Evolutionary conservation across 2,329 filamentous ascomycete genomes (phyloP), one percentile per base, ranked within the genome.

Genomic region (Fusarium pseudocircinatum): DNA sequence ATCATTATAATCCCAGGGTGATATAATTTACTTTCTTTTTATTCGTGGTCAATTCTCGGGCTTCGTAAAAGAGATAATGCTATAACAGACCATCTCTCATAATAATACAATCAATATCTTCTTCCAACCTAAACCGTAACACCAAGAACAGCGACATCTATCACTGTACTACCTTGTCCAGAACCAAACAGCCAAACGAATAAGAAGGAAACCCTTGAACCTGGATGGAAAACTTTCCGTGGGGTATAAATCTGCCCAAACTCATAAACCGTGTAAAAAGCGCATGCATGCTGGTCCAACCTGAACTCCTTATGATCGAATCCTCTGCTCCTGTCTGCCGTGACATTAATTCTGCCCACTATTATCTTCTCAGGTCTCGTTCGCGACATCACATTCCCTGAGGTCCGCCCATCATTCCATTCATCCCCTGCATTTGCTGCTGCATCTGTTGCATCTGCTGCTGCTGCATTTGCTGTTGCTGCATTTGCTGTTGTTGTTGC

Each of bases 401-500:
- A 26, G 83, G 82, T 18, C 84, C 84, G 16, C 84, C 84, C 85
- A 87, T 87, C 84, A 89, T 89, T 32, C 84, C 83, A 60, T 85
- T 74, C 72, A 75, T 74, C 36, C 74, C 73, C 28, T 77, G 74
- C 70, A 77, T 74, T 34, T 75, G 74, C 43, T 76, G 74, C n/a
- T 77, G 75, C 66, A 75, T 61, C n/a, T 76, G 74, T 32, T 64
- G 75, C 46, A 76, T 63, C 24, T 78, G 73, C 37, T 81, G 78
- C 30, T 80, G 78, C 14, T 76, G 74, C 61, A 74, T 49, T 16
- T 75, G 73, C 42, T 68, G 60, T 15, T 72, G 70, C 8, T 75
- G 75, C 50, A 75, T 74, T 37, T 79, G 78, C 40, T 79, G 78
- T 36, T 82, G 81, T n/a, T 63, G 57, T 36, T 72, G 57, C 47